phyloP scores from a whole-genome alignment of 345 rosid genomes.

The Pistacia vera region DNA sequence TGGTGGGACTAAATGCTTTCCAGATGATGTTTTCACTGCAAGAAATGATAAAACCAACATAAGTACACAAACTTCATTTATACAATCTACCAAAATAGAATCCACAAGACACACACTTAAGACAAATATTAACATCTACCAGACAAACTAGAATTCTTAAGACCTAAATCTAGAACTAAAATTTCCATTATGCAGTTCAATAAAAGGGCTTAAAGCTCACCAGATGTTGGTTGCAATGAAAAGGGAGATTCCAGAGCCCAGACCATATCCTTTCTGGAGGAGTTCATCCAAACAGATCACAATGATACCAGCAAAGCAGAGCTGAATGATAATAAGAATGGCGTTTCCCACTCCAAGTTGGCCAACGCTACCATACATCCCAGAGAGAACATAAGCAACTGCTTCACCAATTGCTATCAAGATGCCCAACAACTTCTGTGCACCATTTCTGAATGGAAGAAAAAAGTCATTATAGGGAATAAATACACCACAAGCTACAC shows the following conservation, averaged over 20 bases:
- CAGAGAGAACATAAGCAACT: conserved; percentile 80
- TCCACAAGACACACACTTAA: background rate
- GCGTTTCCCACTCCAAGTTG: conserved; percentile 89
- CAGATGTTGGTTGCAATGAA: conserved; percentile 92
- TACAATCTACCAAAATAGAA: background rate
- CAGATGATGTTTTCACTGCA: conserved; percentile 83
- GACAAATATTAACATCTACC: background rate
- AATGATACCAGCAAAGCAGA: conserved; percentile 81
- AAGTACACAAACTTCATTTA: background rate
- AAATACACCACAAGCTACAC: background rate
- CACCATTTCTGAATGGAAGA: conserved; percentile 61
- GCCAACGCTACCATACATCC: conserved; percentile 80
- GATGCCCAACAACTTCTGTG: conserved; percentile 80
- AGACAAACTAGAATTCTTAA: background rate
- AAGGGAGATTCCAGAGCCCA: conserved; percentile 87
- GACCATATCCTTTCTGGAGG: conserved; percentile 81
- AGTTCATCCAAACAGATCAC: conserved; percentile 86
- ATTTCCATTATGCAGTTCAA: background rate
- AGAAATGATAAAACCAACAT: conserved; percentile 2
- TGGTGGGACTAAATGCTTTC: conserved; percentile 91
- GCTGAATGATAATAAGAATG: conserved; percentile 75
- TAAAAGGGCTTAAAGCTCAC: conserved; percentile 30
- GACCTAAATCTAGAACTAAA: background rate
- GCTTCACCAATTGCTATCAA: conserved; percentile 83
- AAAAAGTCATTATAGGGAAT: conserved; percentile 6